A percentile compares a stretch with the other conserved stretches of the same genome.
Conservation (phyloP, 768 basidiomycete genomes). For the Trichaptum fuscoviolaceum region DNA sequence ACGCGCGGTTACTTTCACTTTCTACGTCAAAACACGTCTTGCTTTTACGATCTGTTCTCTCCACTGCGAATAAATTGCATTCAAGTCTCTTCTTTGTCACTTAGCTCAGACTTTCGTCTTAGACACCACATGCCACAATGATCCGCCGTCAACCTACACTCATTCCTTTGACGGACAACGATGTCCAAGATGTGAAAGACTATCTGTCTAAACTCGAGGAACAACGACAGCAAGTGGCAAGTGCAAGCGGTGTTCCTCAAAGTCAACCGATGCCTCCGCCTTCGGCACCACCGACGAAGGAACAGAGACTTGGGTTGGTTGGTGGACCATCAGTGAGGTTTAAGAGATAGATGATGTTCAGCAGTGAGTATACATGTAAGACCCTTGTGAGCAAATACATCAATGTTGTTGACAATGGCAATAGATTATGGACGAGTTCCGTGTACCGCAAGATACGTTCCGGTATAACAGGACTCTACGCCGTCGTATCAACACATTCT, state of each 20-base stretch:
- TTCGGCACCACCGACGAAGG: neutral
- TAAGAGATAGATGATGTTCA: neutral
- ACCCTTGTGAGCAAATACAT: too few relatives aligned
- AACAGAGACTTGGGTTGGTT: neutral
- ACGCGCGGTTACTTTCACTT: neutral
- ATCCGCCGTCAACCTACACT: constrained; percentile 74
- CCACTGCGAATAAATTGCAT: neutral
- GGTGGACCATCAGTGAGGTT: neutral
- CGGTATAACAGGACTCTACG: too few relatives aligned
- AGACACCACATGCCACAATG: too few relatives aligned
- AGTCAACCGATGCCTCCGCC: neutral
- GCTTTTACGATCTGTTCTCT: neutral
- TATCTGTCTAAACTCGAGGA: neutral
- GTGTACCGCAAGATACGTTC: too few relatives aligned
- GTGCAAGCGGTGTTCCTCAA: neutral
- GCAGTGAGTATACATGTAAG: too few relatives aligned
- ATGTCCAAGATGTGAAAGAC: constrained; percentile 75
- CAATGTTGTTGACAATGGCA: too few relatives aligned
- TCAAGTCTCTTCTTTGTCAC: constrained; percentile 16
- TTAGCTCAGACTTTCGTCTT: neutral
- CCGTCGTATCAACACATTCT: too few relatives aligned
- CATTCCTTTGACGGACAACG: constrained; percentile 69
- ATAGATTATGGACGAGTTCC: too few relatives aligned
- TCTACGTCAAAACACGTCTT: neutral
- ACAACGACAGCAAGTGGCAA: neutral